These are phyloP conservation scores for Tuber melanosporum DNA, from an alignment of 495 filamentous ascomycete genomes.

Conservation along the genomic window DNA sequence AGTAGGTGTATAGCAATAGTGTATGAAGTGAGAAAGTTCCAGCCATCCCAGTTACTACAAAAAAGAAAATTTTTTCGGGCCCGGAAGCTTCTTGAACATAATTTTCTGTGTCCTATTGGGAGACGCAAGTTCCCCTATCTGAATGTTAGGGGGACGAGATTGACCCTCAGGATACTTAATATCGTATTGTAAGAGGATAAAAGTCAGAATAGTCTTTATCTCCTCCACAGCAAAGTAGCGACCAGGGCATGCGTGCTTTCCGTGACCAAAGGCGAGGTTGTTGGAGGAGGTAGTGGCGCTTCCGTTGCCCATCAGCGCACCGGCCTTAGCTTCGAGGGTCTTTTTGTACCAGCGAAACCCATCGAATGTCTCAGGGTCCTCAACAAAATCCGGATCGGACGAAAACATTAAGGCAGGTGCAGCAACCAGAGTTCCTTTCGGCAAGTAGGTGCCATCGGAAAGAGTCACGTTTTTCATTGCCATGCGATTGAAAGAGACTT, in stretches of 20 bases:
- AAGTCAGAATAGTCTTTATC: slow-evolving; percentile 48
- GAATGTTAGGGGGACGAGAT: slow-evolving; percentile 41
- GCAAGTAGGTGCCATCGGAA: slow-evolving; percentile 47
- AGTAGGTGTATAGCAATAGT: too few relatives aligned
- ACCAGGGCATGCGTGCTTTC: slow-evolving; percentile 51
- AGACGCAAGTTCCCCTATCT: slow-evolving; percentile 43
- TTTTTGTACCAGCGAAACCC: slow-evolving; percentile 49
- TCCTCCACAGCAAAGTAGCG: slow-evolving; percentile 52
- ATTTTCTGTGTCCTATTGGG: slow-evolving; percentile 40
- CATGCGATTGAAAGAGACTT: slow-evolving; percentile 47
- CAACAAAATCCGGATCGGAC: slow-evolving; percentile 21
- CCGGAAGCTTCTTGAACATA: slow-evolving; percentile 38
- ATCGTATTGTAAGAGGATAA: slow-evolving; percentile 49
- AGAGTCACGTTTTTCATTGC: slow-evolving; percentile 44
- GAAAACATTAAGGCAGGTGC: slow-evolving; percentile 25
- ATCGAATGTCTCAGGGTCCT: slow-evolving; percentile 50
- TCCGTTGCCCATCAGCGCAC: slow-evolving; percentile 42
- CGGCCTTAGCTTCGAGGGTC: slow-evolving; percentile 43
- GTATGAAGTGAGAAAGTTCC: too few relatives aligned
- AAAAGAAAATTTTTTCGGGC: slow-evolving; percentile 17
- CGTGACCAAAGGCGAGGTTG: slow-evolving; percentile 50
- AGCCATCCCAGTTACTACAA: slow-evolving; percentile 1
- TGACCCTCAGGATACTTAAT: slow-evolving; percentile 46
- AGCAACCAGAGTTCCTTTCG: slow-evolving; percentile 43
- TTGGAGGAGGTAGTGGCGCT: slow-evolving; percentile 47